Conservation (phyloP, 371 early-diverging fungal genomes). For the Smittium culicis region DNA sequence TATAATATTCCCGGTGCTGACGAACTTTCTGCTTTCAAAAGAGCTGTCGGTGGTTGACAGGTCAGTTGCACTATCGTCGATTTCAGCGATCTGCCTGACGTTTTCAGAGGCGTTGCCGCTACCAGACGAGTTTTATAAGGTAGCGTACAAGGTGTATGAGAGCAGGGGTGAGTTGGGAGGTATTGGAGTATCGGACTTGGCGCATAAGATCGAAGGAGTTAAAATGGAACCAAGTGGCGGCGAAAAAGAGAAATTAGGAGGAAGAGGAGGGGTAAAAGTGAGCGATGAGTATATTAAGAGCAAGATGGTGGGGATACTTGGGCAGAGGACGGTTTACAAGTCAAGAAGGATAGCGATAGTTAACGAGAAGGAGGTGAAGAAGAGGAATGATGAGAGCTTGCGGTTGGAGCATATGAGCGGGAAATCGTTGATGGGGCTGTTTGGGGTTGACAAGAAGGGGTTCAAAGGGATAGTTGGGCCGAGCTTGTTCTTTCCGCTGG, state of each 20-base stretch:
- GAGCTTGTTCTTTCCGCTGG: constrained; percentile 4
- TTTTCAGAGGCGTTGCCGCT: background rate
- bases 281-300: background rate
- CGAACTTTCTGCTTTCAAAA: background rate
- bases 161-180: background rate
- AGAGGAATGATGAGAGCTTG: background rate
- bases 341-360: constrained; percentile 1
- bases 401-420: background rate
- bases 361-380: background rate
- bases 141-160: background rate
- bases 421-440: background rate
- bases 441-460: background rate
- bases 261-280: background rate
- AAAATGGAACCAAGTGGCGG: no score
- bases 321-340: background rate
- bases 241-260: no score
- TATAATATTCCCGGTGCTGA: background rate
- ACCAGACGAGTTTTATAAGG: background rate
- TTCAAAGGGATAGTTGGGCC: background rate
- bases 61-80: background rate
- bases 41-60: constrained; percentile 8
- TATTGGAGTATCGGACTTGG: background rate
- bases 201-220: no score
- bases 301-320: background rate
- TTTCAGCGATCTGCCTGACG: constrained; percentile 1